Percentiles rank a stretch among this genome's conserved stretches.
Evolutionary conservation across 1,284 basidiomycete species (phyloP).

Genomic region (Melanopsichium pennsylvanicum): DNA sequence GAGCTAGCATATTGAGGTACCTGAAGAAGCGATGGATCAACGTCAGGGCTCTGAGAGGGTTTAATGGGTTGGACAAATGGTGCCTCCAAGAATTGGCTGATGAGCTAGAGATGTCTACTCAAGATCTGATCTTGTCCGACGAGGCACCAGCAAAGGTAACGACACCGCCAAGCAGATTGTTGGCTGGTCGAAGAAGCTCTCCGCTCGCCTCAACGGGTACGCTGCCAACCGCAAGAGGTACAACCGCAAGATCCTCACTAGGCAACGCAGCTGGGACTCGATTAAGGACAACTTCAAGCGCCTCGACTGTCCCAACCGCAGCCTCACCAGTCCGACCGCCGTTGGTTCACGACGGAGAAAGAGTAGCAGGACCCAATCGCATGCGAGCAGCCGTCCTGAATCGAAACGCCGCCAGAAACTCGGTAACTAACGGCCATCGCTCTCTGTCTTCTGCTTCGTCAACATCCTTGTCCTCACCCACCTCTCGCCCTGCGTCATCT

Average conservation of each 20-base stretch:
- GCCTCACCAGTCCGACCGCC: background rate
- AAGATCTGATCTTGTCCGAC: slow-evolving; percentile 47
- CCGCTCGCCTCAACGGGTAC: too few relatives aligned
- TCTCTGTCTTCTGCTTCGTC: slow-evolving; percentile 21
- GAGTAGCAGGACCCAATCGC: slow-evolving; percentile 54
- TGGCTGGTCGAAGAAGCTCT: slow-evolving; percentile 7
- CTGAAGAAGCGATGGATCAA: slow-evolving; percentile 72
- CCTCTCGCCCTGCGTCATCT: background rate
- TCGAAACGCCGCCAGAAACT: slow-evolving; percentile 51
- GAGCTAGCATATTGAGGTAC: slow-evolving; percentile 47
- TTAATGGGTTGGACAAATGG: slow-evolving; percentile 82
- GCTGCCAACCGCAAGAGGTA: too few relatives aligned
- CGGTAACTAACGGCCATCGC: slow-evolving; percentile 37
- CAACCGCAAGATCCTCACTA: slow-evolving; percentile 9
- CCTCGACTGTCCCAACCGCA: background rate
- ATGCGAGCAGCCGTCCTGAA: slow-evolving; percentile 59
- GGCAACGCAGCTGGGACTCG: too few relatives aligned
- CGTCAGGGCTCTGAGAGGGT: slow-evolving; percentile 81
- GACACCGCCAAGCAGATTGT: slow-evolving; percentile 3
- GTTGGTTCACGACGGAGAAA: slow-evolving; percentile 30
- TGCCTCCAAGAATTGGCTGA: slow-evolving; percentile 80
- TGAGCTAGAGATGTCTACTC: slow-evolving; percentile 47
- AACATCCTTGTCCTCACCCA: slow-evolving; percentile 5
- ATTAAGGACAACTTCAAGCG: slow-evolving; percentile 3
- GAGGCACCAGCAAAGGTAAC: slow-evolving; percentile 3